phyloP scores from a whole-genome alignment of 2,329 filamentous ascomycete genomes.

The Hymenotorrendiella dingleyae region DNA sequence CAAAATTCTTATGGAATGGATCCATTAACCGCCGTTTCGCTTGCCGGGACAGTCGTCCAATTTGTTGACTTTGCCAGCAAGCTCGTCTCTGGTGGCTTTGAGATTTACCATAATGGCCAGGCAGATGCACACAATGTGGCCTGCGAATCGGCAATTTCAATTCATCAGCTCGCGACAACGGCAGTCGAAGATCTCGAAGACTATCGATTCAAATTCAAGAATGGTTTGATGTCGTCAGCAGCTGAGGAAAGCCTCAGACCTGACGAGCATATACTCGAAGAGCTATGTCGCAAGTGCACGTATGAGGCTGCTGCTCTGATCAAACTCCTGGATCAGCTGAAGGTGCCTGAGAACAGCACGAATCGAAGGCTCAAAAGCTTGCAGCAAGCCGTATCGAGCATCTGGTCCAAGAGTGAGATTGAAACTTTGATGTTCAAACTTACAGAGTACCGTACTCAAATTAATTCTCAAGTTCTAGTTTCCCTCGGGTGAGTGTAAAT shows the following conservation, averaged over 20 bases:
- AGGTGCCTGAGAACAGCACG: neutral
- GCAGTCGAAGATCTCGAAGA: neutral
- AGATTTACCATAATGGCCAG: neutral
- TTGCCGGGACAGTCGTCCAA: neutral
- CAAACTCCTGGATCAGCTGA: neutral
- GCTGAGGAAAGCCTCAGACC: neutral
- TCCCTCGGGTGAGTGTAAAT: neutral
- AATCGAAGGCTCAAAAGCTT: neutral
- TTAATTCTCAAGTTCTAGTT: neutral
- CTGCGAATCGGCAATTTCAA: neutral
- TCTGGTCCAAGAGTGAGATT: neutral
- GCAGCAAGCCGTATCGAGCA: neutral
- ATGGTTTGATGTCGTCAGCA: neutral
- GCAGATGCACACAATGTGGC: neutral
- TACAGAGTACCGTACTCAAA: neutral
- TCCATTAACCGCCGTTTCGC: neutral
- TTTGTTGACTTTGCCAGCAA: neutral
- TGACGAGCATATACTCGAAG: neutral
- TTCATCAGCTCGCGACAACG: neutral
- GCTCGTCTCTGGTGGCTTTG: neutral
- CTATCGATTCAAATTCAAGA: neutral
- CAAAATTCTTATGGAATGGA: neutral
- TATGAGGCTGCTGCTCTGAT: neutral
- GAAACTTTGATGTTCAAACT: neutral
- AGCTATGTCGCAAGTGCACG: neutral